Evolutionary conservation across 441 rosid species (phyloP).

Genomic region (Erodium moschatum): DNA sequence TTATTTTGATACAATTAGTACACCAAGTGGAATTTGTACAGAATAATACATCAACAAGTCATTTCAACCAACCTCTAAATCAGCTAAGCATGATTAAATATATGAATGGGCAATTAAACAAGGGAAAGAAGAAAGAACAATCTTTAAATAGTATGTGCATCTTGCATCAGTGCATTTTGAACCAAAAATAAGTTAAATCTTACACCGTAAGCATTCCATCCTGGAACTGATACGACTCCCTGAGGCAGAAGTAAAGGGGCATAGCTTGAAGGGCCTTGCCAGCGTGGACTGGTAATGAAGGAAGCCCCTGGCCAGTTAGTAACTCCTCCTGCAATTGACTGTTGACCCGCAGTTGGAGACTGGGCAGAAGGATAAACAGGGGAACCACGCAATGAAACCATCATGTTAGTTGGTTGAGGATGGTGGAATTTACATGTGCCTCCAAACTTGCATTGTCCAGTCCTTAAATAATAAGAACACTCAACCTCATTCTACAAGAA

Average conservation of each 20-base stretch:
- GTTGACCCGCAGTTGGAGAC: constrained; percentile 67
- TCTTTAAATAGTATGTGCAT: background rate
- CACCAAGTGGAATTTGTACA: too few species aligned
- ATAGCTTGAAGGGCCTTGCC: constrained; percentile 91
- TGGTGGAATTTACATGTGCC: constrained; percentile 93
- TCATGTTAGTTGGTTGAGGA: constrained; percentile 79
- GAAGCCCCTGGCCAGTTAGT: constrained; percentile 86
- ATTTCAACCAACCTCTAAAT: background rate
- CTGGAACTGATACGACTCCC: constrained; percentile 83
- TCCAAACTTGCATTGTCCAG: constrained; percentile 95
- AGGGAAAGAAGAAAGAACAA: background rate
- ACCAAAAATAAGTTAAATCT: constrained; percentile 25
- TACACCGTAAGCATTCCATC: constrained; percentile 91
- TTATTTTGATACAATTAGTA: too few species aligned
- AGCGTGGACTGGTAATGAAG: constrained; percentile 81
- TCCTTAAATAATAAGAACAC: constrained; percentile 88
- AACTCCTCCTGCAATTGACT: constrained; percentile 65
- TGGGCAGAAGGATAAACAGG: constrained; percentile 64
- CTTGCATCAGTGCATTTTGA: constrained; percentile 6
- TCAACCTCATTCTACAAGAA: constrained; percentile 65
- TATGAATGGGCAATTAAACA: background rate
- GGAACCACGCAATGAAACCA: constrained; percentile 69
- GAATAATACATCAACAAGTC: background rate
- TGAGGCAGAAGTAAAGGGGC: constrained; percentile 79
- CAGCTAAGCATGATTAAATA: background rate